Base-by-base conservation (phyloP, 495 filamentous ascomycete genomes). In the Cenococcum geophilum region DNA sequence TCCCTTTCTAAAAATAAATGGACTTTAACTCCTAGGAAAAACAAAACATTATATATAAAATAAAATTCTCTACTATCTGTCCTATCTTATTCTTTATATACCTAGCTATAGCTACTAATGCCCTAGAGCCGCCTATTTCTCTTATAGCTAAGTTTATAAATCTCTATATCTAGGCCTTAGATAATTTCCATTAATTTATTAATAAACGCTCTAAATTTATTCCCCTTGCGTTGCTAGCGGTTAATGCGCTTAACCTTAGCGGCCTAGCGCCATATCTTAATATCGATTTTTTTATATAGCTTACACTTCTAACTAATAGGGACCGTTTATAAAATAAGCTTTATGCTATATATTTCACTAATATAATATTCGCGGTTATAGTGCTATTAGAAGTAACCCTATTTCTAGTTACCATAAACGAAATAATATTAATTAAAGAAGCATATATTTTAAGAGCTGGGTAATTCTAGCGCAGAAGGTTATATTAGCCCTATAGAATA, bases 281-380 rank as follows among this genome's bases (percentile, higher is more conserved):
- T 92, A 65, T 89, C 85, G 70, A 95, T 88, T 76, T 93, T 91
- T 66, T 92, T 87, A 81, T 93, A 98, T 63, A 89, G 79, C 67
- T 86, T 86, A 77, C 92, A 97, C 66, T 84, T 82, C 53, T 78
- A 76, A 66, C 63, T 64, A 65, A 82, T 68, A 70, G 81, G 73
- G 64, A 81, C 70, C 72, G 89, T 83, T 76, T 85, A 73, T 77
- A 83, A 83, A 71, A 96, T 86, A 71, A 97, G 84, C 78, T 87
- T 93, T 79, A 96, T 91, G 68, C 93, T 95, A 76, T 95, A 98
- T 45, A 92, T 97, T 81, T 98, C 93, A 71, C 93, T 95, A 53
- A 87, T 97, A 68, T 93, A 89, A 78, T 97, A 96, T 70, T 98
- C 93, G 76, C 87, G 88, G 73, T 88, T 85, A 83, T 93, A 98